Conservation (phyloP, 106 monocot species). For the Iris macrosiphon region DNA sequence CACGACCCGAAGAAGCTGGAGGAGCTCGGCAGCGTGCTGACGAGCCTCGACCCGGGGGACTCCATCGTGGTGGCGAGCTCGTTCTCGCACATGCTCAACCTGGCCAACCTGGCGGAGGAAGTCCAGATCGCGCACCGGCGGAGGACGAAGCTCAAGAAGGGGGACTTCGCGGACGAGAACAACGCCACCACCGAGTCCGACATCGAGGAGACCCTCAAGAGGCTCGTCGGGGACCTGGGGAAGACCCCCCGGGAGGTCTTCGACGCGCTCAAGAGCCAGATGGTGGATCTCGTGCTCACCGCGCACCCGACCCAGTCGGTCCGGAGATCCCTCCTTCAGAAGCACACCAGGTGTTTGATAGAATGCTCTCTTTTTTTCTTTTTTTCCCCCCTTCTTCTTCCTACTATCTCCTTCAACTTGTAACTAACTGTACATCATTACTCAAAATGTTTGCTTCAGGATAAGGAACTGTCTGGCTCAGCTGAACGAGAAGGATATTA, state of each 20-base stretch:
- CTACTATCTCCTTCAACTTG: too few species aligned
- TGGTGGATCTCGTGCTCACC: constrained; percentile 76
- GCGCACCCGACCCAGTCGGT: constrained; percentile 93
- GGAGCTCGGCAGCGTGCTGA: constrained; percentile 62
- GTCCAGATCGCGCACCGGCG: constrained; percentile 61
- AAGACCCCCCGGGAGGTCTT: constrained; percentile 68
- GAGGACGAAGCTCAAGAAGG: constrained; percentile 70
- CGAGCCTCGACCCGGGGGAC: constrained; percentile 67
- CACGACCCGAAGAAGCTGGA: constrained; percentile 59
- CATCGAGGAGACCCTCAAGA: constrained; percentile 66
- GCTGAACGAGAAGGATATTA: constrained; percentile 82
- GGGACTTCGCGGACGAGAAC: constrained; percentile 72
- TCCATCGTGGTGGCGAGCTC: constrained; percentile 65
- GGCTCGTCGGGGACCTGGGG: constrained; percentile 54
- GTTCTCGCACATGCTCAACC: constrained; percentile 90
- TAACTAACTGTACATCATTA: too few species aligned
- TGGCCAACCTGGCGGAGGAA: constrained; percentile 88
- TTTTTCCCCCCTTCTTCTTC: neutral
- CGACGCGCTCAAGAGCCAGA: constrained; percentile 83
- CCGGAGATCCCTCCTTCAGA: constrained; percentile 77
- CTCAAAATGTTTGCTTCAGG: too few species aligned
- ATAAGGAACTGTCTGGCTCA: constrained; percentile 88
- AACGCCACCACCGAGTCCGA: constrained; percentile 63
- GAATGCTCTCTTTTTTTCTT: too few species aligned
- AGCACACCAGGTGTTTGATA: constrained; percentile 89